These are phyloP conservation scores for Myxozyma melibiosi DNA, from an alignment of 805 yeast genomes.

Conservation along the genomic window DNA sequence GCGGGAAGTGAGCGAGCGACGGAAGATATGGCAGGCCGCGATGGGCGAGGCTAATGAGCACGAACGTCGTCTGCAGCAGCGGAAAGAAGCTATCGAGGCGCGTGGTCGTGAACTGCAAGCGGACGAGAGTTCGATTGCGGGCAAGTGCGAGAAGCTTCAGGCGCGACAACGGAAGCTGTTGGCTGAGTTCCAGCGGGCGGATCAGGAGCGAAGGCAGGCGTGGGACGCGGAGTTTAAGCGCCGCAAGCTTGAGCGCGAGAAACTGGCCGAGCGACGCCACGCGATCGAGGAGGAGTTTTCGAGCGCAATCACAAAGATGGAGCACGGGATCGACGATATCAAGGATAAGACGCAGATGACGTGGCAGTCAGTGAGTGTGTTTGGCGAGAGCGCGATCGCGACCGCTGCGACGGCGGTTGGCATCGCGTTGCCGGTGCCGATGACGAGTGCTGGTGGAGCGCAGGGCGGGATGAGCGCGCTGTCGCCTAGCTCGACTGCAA, in stretches of 20 bases:
- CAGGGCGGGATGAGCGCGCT: background rate
- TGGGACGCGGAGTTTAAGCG: conserved; percentile 36
- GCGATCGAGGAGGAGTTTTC: conserved; percentile 42
- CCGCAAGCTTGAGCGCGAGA: conserved; percentile 35
- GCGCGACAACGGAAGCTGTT: conserved; percentile 35
- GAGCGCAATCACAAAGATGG: conserved; percentile 42
- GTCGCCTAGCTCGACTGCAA: conserved; percentile 8
- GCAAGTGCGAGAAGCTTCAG: conserved; percentile 37
- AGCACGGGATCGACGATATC: conserved; percentile 38
- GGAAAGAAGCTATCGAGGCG: conserved; percentile 25
- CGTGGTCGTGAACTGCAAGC: conserved; percentile 28
- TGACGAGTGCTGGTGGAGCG: background rate
- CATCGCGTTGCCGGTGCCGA: conserved; percentile 7
- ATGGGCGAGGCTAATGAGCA: conserved; percentile 22
- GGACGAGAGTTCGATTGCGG: conserved; percentile 35
- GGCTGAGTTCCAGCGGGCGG: conserved; percentile 37
- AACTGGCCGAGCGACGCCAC: conserved; percentile 38
- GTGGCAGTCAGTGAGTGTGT: conserved; percentile 26
- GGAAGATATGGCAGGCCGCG: conserved; percentile 31
- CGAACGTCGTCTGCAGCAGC: conserved; percentile 24
- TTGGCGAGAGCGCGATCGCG: conserved; percentile 7
- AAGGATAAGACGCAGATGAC: conserved; percentile 30
- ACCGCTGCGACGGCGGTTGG: conserved; percentile 13
- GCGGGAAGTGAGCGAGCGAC: conserved; percentile 10
- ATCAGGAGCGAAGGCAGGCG: conserved; percentile 35